These are phyloP conservation scores for Lichtheimia ramosa DNA, from an alignment of 371 early-diverging fungal genomes.

Conservation along the genomic window DNA sequence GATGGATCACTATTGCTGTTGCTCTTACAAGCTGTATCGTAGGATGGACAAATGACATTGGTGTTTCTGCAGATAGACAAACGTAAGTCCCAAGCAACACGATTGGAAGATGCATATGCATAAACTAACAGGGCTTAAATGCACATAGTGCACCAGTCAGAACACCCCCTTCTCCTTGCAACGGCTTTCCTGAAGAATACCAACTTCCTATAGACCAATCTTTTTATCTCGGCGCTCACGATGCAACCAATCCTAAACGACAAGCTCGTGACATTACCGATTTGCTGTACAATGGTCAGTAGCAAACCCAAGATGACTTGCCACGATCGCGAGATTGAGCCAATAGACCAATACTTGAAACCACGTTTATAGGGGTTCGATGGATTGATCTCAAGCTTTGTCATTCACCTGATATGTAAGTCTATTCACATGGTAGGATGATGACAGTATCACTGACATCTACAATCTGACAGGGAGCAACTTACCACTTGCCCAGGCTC, in stretches of 20 bases:
- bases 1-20: not conserved
- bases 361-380: constrained; percentile 14
- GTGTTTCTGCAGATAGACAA: constrained; percentile 3
- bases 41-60: no score
- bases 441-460: not conserved
- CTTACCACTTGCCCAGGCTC: not conserved
- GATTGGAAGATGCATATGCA: not conserved
- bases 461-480: no score
- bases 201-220: constrained; percentile 34
- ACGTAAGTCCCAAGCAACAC: not conserved
- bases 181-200: constrained; percentile 33
- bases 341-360: no score
- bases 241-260: constrained; percentile 4
- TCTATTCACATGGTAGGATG: not conserved
- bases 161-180: constrained; percentile 25
- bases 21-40: not conserved
- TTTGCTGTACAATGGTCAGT: constrained; percentile 28
- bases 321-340: no score
- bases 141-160: constrained; percentile 9
- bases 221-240: constrained; percentile 35
- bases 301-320: no score
- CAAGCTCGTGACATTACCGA: constrained; percentile 19
- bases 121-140: not conserved
- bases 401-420: constrained; percentile 7
- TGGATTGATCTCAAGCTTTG: constrained; percentile 17